phyloP scores from a whole-genome alignment of 2,329 filamentous ascomycete species.

The Pseudogymnoascus sp. region DNA sequence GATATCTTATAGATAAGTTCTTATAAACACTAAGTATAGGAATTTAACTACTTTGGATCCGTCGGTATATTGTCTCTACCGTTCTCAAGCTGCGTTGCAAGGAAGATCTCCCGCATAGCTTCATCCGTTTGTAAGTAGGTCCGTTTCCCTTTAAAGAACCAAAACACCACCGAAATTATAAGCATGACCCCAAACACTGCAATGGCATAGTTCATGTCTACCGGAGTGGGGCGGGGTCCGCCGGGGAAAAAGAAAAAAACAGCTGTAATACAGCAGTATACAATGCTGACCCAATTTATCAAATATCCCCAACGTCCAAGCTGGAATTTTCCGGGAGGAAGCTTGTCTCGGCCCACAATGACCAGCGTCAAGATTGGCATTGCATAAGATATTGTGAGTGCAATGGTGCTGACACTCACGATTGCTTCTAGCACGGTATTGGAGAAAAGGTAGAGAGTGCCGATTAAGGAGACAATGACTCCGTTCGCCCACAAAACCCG shows the following conservation, averaged over 20 bases:
- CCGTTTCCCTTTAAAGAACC: slow-evolving; percentile 37
- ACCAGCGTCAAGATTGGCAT: slow-evolving; percentile 43
- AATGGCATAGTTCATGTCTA: slow-evolving; percentile 51
- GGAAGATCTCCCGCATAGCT: slow-evolving; percentile 13
- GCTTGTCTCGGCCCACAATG: slow-evolving; percentile 42
- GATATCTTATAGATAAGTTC: not conserved
- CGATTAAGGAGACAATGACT: slow-evolving; percentile 37
- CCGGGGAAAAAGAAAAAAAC: slow-evolving; percentile 48
- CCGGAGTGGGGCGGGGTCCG: slow-evolving; percentile 34
- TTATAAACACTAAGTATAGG: not conserved
- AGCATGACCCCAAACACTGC: slow-evolving; percentile 48
- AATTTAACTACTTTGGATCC: not conserved
- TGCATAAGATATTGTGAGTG: slow-evolving; percentile 43
- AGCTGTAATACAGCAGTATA: slow-evolving; percentile 44
- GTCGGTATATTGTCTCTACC: not conserved
- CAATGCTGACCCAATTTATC: slow-evolving; percentile 41
- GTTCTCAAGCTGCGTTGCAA: slow-evolving; percentile 12
- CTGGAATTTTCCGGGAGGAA: slow-evolving; percentile 37
- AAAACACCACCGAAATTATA: slow-evolving; percentile 41
- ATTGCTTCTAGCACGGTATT: slow-evolving; percentile 45
- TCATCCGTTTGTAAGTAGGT: slow-evolving; percentile 13
- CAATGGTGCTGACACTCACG: slow-evolving; percentile 47
- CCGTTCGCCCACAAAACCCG: slow-evolving; percentile 46
- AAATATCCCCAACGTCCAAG: slow-evolving; percentile 38
- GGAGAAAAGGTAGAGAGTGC: slow-evolving; percentile 47